Percentiles rank a stretch among this genome's conserved stretches.
Conservation (phyloP, 768 basidiomycete species). For the Calocybe cyanea region DNA sequence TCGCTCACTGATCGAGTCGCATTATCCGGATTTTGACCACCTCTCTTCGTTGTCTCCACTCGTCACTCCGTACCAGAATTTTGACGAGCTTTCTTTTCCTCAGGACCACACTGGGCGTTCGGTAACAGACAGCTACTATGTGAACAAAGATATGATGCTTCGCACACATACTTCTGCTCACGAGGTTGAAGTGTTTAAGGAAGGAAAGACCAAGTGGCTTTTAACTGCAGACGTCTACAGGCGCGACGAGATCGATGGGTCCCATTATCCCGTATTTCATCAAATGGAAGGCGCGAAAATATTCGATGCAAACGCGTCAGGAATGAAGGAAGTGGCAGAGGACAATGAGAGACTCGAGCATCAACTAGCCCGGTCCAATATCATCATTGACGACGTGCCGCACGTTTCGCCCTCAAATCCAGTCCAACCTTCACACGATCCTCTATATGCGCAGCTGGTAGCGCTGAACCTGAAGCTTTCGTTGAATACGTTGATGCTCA, state of each 20-base stretch:
- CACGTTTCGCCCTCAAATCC: constrained; percentile 75
- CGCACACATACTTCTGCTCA: constrained; percentile 99
- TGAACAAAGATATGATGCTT: constrained; percentile 87
- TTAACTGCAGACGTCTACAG: constrained; percentile 96
- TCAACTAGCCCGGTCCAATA: constrained; percentile 65
- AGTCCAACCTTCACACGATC: constrained; percentile 74
- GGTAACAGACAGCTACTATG: constrained; percentile 91
- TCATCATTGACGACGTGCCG: constrained; percentile 85
- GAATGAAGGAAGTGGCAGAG: constrained; percentile 60
- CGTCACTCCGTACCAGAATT: constrained; percentile 89
- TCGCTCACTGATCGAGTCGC: constrained; percentile 76
- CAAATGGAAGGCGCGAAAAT: constrained; percentile 95
- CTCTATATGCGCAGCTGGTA: constrained; percentile 65
- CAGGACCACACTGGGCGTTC: constrained; percentile 90
- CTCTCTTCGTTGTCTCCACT: constrained; percentile 80
- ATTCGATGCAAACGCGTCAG: constrained; percentile 55
- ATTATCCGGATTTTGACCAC: constrained; percentile 73
- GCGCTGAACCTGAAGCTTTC: constrained; percentile 86
- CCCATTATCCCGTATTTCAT: constrained; percentile 97
- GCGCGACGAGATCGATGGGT: constrained; percentile 95
- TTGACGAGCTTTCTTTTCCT: constrained; percentile 95
- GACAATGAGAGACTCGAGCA: constrained; percentile 64
- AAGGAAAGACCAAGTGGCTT: constrained; percentile 79
- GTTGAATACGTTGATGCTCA: constrained; percentile 80
- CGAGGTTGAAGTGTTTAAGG: constrained; percentile 86